Evolutionary conservation across 2,329 filamentous ascomycete genomes (phyloP).

Genomic region (Fusarium nelsonii): DNA sequence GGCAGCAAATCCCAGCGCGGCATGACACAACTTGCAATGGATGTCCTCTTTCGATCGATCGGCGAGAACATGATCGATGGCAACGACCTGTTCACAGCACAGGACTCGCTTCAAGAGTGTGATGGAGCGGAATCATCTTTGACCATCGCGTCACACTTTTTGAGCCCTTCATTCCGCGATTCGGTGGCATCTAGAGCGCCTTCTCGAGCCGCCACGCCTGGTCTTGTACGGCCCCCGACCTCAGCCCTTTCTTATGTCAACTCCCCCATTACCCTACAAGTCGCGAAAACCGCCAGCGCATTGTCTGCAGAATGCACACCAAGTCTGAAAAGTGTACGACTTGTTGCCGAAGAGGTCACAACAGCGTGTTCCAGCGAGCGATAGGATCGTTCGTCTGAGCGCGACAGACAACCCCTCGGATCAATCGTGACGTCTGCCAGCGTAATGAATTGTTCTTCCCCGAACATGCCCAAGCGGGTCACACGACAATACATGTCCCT

Average conservation of each 20-base stretch:
- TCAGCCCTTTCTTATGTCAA: slow-evolving; percentile 53
- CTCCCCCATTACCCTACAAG: slow-evolving; percentile 41
- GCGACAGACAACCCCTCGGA: slow-evolving; percentile 30
- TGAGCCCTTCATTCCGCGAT: slow-evolving; percentile 83
- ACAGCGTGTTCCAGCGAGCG: slow-evolving; percentile 44
- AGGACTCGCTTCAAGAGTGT: slow-evolving; percentile 79
- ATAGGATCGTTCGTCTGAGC: slow-evolving; percentile 48
- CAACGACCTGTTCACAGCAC: slow-evolving; percentile 68
- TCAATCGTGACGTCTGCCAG: slow-evolving; percentile 46
- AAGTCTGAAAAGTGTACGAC: slow-evolving; percentile 61
- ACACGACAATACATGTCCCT: slow-evolving; percentile 56
- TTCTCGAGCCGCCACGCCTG: slow-evolving; percentile 76
- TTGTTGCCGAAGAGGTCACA: slow-evolving; percentile 53
- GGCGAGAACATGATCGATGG: slow-evolving; percentile 76
- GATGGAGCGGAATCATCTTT: slow-evolving; percentile 87
- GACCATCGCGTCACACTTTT: slow-evolving; percentile 78
- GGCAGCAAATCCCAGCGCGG: slow-evolving; percentile 89
- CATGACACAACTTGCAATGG: slow-evolving; percentile 90
- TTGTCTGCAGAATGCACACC: slow-evolving; percentile 47
- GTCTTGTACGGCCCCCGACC: slow-evolving; percentile 68
- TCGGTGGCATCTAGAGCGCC: slow-evolving; percentile 66
- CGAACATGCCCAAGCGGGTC: slow-evolving; percentile 51
- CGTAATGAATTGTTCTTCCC: slow-evolving; percentile 45
- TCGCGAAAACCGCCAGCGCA: slow-evolving; percentile 42
- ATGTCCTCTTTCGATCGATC: slow-evolving; percentile 88